Evolutionary conservation across 768 basidiomycete species (phyloP), one percentile per base, ranked within the genome.

Genomic region (Rhizopogon rudus): DNA sequence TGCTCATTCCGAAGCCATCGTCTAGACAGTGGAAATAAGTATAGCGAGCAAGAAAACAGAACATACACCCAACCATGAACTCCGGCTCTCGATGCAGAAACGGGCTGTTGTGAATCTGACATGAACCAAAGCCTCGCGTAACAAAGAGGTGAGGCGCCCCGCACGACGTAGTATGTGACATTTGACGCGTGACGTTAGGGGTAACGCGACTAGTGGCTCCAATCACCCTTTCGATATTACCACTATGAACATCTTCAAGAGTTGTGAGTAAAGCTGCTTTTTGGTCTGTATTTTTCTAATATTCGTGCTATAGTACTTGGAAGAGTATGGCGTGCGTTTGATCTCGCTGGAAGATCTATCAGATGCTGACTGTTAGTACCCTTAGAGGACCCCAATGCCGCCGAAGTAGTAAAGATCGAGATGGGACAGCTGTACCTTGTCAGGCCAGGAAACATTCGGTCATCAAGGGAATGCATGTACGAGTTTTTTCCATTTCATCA

Each of bases 391-490:
- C 89, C 94, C 41, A 92, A 95, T 71, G 91, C 93, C 52, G 84
- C 93, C 33, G 96, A 98, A 72, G 88, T 98, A 40, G 91, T 94
- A 49, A 95, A 96, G 74, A 91, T 98, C 56, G 87, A 91, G 20
- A 84, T 87, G 35, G 96, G 96, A 2, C 88, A 93, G 69, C 82
- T 99, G 25, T 94, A 87, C 73, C 85, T 98, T 53, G 86, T 95
- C 52, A 83, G 96, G 40, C 91, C 93, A 40, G 93, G 91, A 52
- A 91, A 89, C 63, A 86, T 97, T 63, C 88, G 94, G 57, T 88
- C 91, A 20, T 90, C 90, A 20, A 77, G 95, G 62, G 96, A 98
- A 78, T 98, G 96, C 92, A 97, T 98, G 94, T 97, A 66, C 60
- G 92, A 57, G 51, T 6, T 37, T 31, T 49, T 45, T n/a, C 25